Evolutionary conservation across 1,284 basidiomycete genomes (phyloP).

Genomic region (Omphalotus olearius): DNA sequence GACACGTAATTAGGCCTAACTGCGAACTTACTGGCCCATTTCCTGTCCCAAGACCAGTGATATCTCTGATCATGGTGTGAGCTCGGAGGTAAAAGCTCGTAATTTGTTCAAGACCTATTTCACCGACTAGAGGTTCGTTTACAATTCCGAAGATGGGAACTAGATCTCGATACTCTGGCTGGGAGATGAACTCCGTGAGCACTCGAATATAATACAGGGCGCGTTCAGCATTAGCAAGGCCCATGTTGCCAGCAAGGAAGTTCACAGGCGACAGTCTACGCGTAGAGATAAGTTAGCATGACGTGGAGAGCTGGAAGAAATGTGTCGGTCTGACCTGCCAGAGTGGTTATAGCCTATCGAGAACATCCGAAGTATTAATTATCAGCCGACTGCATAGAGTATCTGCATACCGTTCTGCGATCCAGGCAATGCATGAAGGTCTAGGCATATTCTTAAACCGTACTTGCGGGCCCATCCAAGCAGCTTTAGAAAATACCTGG

Average conservation of each 20-base stretch:
- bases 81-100: constrained; percentile 50
- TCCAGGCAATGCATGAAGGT: constrained; percentile 61
- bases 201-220: constrained; percentile 74
- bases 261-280: constrained; percentile 28
- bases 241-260: constrained; percentile 47
- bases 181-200: constrained; percentile 72
- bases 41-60: constrained; percentile 55
- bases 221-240: constrained; percentile 67
- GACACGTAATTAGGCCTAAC: not conserved
- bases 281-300: too few species aligned
- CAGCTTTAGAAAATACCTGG: constrained; percentile 56
- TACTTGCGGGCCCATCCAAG: constrained; percentile 73
- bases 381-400: constrained; percentile 10
- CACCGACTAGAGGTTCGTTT: constrained; percentile 44
- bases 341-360: constrained; percentile 44
- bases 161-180: constrained; percentile 65
- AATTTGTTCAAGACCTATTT: constrained; percentile 33
- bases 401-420: constrained; percentile 53
- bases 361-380: constrained; percentile 20
- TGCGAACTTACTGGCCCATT: constrained; percentile 23
- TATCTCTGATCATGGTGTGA: constrained; percentile 62
- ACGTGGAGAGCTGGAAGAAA: too few species aligned
- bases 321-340: constrained; percentile 37
- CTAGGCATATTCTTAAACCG: constrained; percentile 62
- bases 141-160: constrained; percentile 69